Conservation (phyloP, 371 early-diverging fungal species). For the Polyrhizophydium stewartii region DNA sequence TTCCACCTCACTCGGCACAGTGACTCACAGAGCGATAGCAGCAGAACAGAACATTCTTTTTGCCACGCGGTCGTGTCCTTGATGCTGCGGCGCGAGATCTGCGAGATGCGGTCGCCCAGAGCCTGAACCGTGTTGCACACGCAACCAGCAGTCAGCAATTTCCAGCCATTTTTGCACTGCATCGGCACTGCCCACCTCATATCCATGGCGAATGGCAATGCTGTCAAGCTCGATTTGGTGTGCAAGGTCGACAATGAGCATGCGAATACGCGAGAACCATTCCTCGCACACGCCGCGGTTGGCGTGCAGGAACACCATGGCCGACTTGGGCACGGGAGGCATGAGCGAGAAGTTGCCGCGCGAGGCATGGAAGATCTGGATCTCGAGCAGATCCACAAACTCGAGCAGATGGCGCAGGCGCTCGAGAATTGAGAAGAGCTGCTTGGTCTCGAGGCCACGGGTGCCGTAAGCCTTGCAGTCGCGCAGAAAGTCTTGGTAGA, state of each 20-base stretch:
- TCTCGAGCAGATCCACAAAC: slow-evolving; percentile 67
- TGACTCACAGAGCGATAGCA: neutral
- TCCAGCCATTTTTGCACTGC: neutral
- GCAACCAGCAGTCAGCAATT: no score
- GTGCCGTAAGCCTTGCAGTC: neutral
- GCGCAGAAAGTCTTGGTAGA: neutral
- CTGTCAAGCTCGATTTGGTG: neutral
- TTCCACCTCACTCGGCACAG: neutral
- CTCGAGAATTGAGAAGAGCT: neutral
- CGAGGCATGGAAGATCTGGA: slow-evolving; percentile 65
- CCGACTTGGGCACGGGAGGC: slow-evolving; percentile 60
- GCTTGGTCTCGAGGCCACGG: neutral
- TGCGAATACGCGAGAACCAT: slow-evolving; percentile 65
- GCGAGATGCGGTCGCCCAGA: no score
- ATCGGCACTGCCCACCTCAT: neutral
- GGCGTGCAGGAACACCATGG: slow-evolving; percentile 64
- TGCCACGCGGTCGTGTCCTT: slow-evolving; percentile 8
- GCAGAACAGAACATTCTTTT: neutral
- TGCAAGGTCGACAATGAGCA: slow-evolving; percentile 18
- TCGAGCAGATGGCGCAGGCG: slow-evolving; percentile 33
- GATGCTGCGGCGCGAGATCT: neutral
- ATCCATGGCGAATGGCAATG: neutral
- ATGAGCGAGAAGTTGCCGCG: slow-evolving; percentile 57
- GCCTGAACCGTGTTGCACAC: no score
- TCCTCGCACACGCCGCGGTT: slow-evolving; percentile 72